A percentile compares a stretch with the other conserved stretches of the same genome.
Evolutionary conservation across 2,329 filamentous ascomycete genomes (phyloP).

Genomic region (Colletotrichum simmondsii): DNA sequence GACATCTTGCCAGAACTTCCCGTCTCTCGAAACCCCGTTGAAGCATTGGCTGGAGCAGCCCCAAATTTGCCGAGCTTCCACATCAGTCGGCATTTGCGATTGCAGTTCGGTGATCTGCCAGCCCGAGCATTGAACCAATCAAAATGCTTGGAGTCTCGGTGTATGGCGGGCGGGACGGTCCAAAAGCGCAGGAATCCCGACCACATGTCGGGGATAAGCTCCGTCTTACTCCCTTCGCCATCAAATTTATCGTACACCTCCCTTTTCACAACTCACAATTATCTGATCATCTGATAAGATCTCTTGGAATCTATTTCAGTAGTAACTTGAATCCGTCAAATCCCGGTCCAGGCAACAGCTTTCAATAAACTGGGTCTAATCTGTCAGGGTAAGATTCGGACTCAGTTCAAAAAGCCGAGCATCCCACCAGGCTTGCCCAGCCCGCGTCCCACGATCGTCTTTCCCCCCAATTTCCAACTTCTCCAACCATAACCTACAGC

Average conservation of each 20-base stretch:
- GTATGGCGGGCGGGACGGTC: slow-evolving; percentile 1
- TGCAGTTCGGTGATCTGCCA: neutral
- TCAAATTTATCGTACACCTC: neutral
- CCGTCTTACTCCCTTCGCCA: neutral
- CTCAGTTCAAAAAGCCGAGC: slow-evolving; percentile 28
- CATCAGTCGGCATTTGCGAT: neutral
- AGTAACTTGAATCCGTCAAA: neutral
- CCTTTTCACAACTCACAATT: neutral
- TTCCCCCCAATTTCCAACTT: neutral
- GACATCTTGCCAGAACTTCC: no score
- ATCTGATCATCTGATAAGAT: slow-evolving; percentile 28
- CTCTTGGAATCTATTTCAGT: no score
- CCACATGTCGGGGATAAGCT: slow-evolving; percentile 22
- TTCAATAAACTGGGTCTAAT: neutral
- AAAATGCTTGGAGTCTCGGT: slow-evolving; percentile 8
- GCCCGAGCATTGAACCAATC: no score
- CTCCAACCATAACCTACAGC: neutral
- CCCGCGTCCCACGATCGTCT: neutral
- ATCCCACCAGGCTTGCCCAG: neutral
- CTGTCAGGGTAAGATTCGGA: neutral
- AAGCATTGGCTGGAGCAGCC: no score
- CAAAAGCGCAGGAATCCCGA: neutral
- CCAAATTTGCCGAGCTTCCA: no score
- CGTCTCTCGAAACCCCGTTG: no score
- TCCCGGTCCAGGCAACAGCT: neutral